Evolutionary conservation across 2,329 filamentous ascomycete species (phyloP), one percentile per base, ranked within the genome.

Genomic region (Cyphellophora europaea): DNA sequence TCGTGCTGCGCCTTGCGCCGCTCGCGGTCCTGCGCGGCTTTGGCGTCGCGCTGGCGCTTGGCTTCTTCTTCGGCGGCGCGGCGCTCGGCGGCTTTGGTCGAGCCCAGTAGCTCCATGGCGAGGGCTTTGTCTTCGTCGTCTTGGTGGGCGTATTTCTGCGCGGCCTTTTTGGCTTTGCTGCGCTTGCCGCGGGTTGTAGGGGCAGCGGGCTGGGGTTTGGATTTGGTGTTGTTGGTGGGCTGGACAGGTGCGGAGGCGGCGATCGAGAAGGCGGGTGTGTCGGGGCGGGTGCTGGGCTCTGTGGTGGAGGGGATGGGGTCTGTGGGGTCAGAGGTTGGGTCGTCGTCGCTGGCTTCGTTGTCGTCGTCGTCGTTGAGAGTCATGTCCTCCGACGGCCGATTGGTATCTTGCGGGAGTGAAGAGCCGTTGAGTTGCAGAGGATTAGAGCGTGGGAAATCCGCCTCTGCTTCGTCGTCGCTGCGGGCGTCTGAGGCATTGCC

Each of bases 111-210:
- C 15, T 78, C 72, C 59, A 95, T 82, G 19, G 87, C 86, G 0
- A 88, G 73, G 5, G 73, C 74, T 10, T 87, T 84, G 52, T 98
- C 91, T 58, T 94, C 89, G 36, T 94, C 87, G 49, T 96, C 89
- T 66, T 96, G 91, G 49, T 93, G 68, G 30, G 82, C 89, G 62
- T 98, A 98, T 72, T 38, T 75, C 86, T 18, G 87, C 86, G 38
- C 88, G 78, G 11, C 69, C 59, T 30, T 48, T 32, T 51, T 51
- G 13, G 45, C 54, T 77, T 82, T 19, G 58, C 50, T 38, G 57
- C 67, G 11, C 41, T 54, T 44, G 44, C 48, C 48, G 11, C 44
- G 38, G n/a, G n/a, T n/a, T n/a, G n/a, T n/a, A n/a, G n/a, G n/a
- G n/a, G n/a, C n/a, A n/a, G n/a, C n/a, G 6, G 34, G 28, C n/a